A percentile compares a stretch with the other conserved stretches of the same genome.
phyloP scores from a whole-genome alignment of 2,329 filamentous ascomycete genomes.

The Fusarium camptoceras region DNA sequence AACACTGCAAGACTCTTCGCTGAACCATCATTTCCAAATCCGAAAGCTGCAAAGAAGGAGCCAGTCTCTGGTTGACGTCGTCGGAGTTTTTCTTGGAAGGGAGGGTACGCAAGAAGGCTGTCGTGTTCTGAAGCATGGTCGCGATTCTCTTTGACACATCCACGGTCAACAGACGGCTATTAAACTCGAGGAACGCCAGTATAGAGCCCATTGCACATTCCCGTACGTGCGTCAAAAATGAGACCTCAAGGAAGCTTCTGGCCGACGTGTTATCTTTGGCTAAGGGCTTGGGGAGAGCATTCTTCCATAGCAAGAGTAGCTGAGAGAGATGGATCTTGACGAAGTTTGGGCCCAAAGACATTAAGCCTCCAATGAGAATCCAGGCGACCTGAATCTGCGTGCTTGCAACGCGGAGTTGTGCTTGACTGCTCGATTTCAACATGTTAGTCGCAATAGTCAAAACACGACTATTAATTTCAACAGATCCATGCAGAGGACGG shows the following conservation, averaged over 20 bases:
- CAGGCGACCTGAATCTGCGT: slow-evolving; percentile 98
- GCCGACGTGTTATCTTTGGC: slow-evolving; percentile 90
- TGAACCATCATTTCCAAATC: slow-evolving; percentile 95
- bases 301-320: slow-evolving; percentile 94
- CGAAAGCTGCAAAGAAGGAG: slow-evolving; percentile 86
- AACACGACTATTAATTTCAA: slow-evolving; percentile 93
- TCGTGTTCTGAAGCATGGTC: slow-evolving; percentile 94
- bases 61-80: slow-evolving; percentile 85
- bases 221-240: slow-evolving; percentile 92
- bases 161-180: slow-evolving; percentile 88
- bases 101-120: slow-evolving; percentile 86
- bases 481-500: slow-evolving; percentile 91
- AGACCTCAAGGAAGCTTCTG: slow-evolving; percentile 86
- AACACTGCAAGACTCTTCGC: slow-evolving; percentile 92
- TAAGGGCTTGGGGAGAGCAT: slow-evolving; percentile 93
- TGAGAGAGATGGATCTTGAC: slow-evolving; percentile 98
- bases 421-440: slow-evolving; percentile 91
- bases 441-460: slow-evolving; percentile 91
- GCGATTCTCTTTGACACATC: slow-evolving; percentile 95
- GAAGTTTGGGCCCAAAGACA: slow-evolving; percentile 97
- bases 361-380: slow-evolving; percentile 95
- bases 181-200: slow-evolving; percentile 91
- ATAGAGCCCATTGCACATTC: slow-evolving; percentile 95
- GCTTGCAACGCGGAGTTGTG: slow-evolving; percentile 88
- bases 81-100: slow-evolving; percentile 87